A percentile compares a stretch with the other conserved stretches of the same genome.
These are phyloP conservation scores for Ophiostoma tasmaniense DNA, from an alignment of 2,329 filamentous ascomycete species.

Conservation along the genomic window DNA sequence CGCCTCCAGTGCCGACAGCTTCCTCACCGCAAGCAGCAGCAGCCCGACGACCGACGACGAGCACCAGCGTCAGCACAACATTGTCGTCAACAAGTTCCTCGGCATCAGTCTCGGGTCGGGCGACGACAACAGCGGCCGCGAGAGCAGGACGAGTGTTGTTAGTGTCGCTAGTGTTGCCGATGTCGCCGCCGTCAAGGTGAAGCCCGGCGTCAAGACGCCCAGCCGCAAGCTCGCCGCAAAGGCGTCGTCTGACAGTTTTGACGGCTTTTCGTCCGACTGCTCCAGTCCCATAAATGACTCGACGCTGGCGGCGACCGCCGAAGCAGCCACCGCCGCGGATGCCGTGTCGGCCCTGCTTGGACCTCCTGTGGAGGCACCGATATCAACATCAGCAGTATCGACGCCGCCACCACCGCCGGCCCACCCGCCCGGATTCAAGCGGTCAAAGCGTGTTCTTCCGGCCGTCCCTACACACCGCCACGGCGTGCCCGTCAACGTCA, in stretches of 20 bases:
- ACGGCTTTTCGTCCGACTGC: background rate
- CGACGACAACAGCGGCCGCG: constrained; percentile 56
- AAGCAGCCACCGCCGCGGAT: constrained; percentile 25
- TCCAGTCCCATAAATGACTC: background rate
- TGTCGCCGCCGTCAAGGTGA: constrained; percentile 71
- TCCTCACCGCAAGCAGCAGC: constrained; percentile 7
- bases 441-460: constrained; percentile 41
- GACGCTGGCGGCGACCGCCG: background rate
- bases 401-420: constrained; percentile 1
- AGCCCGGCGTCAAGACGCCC: constrained; percentile 73
- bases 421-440: constrained; percentile 17
- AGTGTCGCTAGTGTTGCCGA: constrained; percentile 75
- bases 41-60: constrained; percentile 15
- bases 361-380: background rate
- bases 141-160: constrained; percentile 67
- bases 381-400: background rate
- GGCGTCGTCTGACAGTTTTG: background rate
- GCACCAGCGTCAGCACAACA: background rate
- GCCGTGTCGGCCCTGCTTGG: constrained; percentile 22
- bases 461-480: constrained; percentile 50
- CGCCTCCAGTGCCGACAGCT: constrained; percentile 8
- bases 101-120: constrained; percentile 61
- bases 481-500: constrained; percentile 36
- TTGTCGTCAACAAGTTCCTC: constrained; percentile 50
- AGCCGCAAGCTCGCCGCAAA: constrained; percentile 42